Base-by-base conservation (phyloP, 2,329 filamentous ascomycete genomes). In the Ramichloridium luteum region DNA sequence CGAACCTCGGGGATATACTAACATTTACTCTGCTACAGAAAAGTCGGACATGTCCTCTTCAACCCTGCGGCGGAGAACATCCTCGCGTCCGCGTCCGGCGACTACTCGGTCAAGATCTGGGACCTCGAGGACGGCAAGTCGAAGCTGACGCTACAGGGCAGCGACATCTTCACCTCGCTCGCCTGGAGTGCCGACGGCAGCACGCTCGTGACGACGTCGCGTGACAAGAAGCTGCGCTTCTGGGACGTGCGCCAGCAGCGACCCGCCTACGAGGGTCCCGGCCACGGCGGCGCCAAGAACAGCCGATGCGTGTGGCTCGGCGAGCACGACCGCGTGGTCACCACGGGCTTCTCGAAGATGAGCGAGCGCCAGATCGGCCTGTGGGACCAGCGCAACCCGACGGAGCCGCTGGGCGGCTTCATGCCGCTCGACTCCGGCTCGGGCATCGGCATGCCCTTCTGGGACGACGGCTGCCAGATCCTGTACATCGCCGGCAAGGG, bases 381-480 rank as follows among this genome's bases (percentile, higher is more conserved):
- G 22, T 98, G 90, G 90, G 90, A 98, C 64, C 76, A 85, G 28
- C 81, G 86, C 47, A 78, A 74, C 43, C 73, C 76, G 12, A 62
- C 58, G 20, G 79, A 92, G 49, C 90, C 90, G 29, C 79, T 96
- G 49, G 85, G 83, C 30, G 86, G 85, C 11, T 94, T 94, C 63
- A 77, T 74, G 49, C 80, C 81, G 46, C 71, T 98, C 29, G 90
- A 98, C 61, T 92, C 84, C 28, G 93, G 93, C 51, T 94, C 88
- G 27, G 90, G 90, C 56, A 86, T 98, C 38, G 93, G 85, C 70
- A 94, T 98, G 83, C 90, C 90, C 17, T 96, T 98, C 72, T 98
- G 90, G 90, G 90, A 98, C 56, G 88, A 96, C 39, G 84, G 86
- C 39, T 93, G 83, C 31, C 85, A 90, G 62, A 92, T 84, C 56